These are phyloP conservation scores for Salix exigua DNA, from an alignment of 345 rosid species.

Conservation along the genomic window DNA sequence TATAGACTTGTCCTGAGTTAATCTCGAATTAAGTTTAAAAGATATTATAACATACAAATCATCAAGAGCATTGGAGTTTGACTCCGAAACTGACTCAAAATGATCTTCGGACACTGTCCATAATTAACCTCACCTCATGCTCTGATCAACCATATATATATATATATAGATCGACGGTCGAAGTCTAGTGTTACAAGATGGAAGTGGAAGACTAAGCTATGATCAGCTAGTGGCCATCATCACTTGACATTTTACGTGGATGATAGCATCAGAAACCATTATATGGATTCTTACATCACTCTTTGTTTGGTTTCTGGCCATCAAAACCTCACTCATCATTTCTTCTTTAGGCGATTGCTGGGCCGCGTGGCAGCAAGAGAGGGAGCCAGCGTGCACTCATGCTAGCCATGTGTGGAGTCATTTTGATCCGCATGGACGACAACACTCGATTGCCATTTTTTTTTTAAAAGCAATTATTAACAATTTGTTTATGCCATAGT, in stretches of 20 bases:
- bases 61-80: background rate
- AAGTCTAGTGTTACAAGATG: background rate
- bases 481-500: background rate
- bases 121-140: constrained; percentile 1
- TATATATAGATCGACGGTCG: background rate
- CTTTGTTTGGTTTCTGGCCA: background rate
- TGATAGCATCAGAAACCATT: constrained; percentile 22
- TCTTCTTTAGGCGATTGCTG: background rate
- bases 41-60: background rate
- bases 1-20: no score
- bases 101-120: background rate
- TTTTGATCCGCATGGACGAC: constrained; percentile 10
- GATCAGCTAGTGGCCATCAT: constrained; percentile 6
- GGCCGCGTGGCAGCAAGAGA: constrained; percentile 9
- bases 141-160: background rate
- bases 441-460: constrained; percentile 1
- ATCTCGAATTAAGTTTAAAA: no score
- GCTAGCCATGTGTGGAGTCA: constrained; percentile 5
- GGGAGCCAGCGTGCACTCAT: constrained; percentile 14
- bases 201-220: constrained; percentile 3
- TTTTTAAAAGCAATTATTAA: background rate
- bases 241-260: background rate
- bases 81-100: constrained; percentile 14
- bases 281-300: background rate
- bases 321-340: background rate